Evolutionary conservation across 1,284 basidiomycete genomes (phyloP).

Genomic region (Sphaerobolus stellatus): DNA sequence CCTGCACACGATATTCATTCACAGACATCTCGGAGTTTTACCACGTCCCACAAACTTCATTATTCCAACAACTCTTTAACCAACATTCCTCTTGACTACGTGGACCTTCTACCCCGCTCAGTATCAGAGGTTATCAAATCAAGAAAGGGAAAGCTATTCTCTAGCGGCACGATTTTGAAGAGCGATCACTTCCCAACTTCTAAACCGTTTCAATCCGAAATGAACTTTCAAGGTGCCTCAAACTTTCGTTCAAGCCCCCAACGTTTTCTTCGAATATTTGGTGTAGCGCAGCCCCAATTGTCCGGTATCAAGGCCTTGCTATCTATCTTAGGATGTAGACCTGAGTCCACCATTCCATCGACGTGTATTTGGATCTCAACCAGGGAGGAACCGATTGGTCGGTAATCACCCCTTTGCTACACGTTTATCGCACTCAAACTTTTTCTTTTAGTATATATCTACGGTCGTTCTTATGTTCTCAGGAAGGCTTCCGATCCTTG

Average conservation of each 20-base stretch:
- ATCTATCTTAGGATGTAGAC: conserved; percentile 80
- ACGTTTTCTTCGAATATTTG: conserved; percentile 84
- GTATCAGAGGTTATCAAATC: conserved; percentile 82
- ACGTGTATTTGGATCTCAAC: conserved; percentile 85
- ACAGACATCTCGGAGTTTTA: too few relatives aligned
- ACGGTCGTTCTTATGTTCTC: conserved; percentile 83
- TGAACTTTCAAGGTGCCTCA: conserved; percentile 92
- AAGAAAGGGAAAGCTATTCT: conserved; percentile 85
- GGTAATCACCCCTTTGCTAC: conserved; percentile 30
- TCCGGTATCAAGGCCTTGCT: conserved; percentile 92
- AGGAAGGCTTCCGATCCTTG: conserved; percentile 87
- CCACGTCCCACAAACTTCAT: too few relatives aligned
- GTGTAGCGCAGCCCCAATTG: conserved; percentile 92
- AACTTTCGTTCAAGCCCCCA: conserved; percentile 87
- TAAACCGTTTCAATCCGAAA: conserved; percentile 85
- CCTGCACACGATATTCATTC: too few relatives aligned
- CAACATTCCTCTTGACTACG: too few relatives aligned
- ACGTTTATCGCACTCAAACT: too few relatives aligned
- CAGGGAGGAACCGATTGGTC: conserved; percentile 79
- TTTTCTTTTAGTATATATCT: background rate
- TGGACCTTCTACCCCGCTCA: too few relatives aligned
- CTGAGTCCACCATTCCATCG: conserved; percentile 57
- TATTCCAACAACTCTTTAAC: too few relatives aligned
- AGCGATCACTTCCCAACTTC: conserved; percentile 92
- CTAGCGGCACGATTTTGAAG: conserved; percentile 89